Evolutionary conservation across 345 rosid species (phyloP).

Genomic region (thale cress (Arabidopsis thaliana)): DNA sequence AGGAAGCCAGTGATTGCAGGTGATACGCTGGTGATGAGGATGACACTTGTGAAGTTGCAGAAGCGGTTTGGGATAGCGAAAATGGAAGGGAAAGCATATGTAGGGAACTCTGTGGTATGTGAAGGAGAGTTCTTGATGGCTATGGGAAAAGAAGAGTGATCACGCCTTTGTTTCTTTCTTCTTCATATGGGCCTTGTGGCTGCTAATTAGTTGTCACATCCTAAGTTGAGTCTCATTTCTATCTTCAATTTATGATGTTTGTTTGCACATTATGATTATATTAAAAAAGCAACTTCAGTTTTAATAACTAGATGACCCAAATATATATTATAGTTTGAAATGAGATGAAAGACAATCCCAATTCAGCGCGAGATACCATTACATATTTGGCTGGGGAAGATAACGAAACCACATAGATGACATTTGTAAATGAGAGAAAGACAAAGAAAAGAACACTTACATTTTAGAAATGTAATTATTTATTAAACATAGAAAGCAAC

Average conservation of each 20-base stretch:
- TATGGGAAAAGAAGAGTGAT: slow-evolving; percentile 58
- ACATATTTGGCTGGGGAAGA: neutral
- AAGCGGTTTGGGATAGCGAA: slow-evolving; percentile 92
- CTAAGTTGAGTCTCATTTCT: slow-evolving; percentile 17
- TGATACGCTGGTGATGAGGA: slow-evolving; percentile 96
- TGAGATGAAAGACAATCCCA: slow-evolving; percentile 4
- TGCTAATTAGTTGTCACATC: slow-evolving; percentile 7
- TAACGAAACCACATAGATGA: slow-evolving; percentile 13
- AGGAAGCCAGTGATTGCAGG: slow-evolving; percentile 96
- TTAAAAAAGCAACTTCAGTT: neutral
- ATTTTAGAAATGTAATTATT: slow-evolving; percentile 22
- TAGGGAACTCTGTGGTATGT: slow-evolving; percentile 79
- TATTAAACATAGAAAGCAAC: slow-evolving; percentile 5
- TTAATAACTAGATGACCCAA: neutral
- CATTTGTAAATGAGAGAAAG: slow-evolving; percentile 2
- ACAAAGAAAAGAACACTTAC: neutral
- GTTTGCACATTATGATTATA: neutral
- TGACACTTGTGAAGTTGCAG: slow-evolving; percentile 85
- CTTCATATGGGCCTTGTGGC: slow-evolving; percentile 6
- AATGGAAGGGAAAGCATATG: slow-evolving; percentile 98
- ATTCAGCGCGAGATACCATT: neutral
- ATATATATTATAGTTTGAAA: neutral
- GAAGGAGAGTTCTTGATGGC: slow-evolving; percentile 98
- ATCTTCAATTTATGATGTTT: slow-evolving; percentile 12
- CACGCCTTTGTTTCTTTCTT: slow-evolving; percentile 19